Conservation (phyloP, 2,329 filamentous ascomycete species). For the Bipolaris victoriae region DNA sequence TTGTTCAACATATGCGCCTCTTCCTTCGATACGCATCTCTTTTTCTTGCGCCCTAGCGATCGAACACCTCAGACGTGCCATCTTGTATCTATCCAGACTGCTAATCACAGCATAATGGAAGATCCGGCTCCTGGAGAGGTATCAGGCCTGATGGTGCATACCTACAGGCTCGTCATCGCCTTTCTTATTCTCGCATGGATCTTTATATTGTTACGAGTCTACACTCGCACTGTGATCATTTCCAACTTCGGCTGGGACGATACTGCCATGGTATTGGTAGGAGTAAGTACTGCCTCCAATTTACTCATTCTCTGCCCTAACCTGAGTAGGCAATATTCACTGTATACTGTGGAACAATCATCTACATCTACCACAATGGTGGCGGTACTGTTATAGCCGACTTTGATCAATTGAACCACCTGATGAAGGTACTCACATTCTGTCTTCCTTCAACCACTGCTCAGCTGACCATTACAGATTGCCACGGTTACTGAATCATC, state of each 20-base stretch:
- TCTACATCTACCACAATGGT: slow-evolving; percentile 40
- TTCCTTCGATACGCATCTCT: not conserved
- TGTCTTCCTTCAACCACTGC: not conserved
- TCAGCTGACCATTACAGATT: slow-evolving; percentile 32
- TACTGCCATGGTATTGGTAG: slow-evolving; percentile 48
- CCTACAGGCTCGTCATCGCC: slow-evolving; percentile 38
- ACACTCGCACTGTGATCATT: slow-evolving; percentile 49
- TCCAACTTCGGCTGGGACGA: slow-evolving; percentile 55
- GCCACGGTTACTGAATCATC: slow-evolving; percentile 45
- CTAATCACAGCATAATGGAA: slow-evolving; percentile 34
- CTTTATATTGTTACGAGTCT: slow-evolving; percentile 49
- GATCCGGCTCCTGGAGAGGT: slow-evolving; percentile 24
- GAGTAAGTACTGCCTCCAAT: slow-evolving; percentile 33
- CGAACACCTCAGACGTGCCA: not conserved
- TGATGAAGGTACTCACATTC: slow-evolving; percentile 35
- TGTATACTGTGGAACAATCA: slow-evolving; percentile 36
- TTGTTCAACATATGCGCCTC: not conserved
- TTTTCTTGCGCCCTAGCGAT: not conserved
- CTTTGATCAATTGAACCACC: slow-evolving; percentile 26
- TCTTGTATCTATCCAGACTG: not conserved
- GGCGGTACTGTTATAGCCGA: slow-evolving; percentile 42
- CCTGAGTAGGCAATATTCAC: slow-evolving; percentile 41
- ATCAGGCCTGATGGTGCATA: slow-evolving; percentile 26
- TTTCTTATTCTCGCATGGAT: slow-evolving; percentile 49
- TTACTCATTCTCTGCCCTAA: slow-evolving; percentile 7